These are phyloP conservation scores for Usnea hakonensis DNA, from an alignment of 495 filamentous ascomycete species.

Conservation along the genomic window DNA sequence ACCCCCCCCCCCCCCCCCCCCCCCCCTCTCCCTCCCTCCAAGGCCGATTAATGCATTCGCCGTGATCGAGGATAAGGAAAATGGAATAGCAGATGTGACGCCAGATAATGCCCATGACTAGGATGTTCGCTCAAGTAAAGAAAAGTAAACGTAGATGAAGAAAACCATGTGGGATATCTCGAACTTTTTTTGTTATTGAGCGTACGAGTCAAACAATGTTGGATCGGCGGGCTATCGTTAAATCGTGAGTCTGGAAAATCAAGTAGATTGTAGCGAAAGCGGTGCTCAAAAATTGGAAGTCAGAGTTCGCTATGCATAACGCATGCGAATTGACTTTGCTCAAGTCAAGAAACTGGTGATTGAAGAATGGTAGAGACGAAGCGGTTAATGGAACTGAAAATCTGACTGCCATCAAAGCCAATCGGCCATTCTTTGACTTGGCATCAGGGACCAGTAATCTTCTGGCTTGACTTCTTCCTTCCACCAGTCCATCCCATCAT, in stretches of 20 bases:
- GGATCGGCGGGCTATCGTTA: background rate
- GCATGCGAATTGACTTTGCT: background rate
- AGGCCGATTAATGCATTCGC: background rate
- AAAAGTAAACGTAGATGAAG: background rate
- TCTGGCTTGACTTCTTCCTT: slow-evolving; percentile 13
- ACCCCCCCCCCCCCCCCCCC: too few relatives aligned
- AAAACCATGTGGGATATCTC: background rate
- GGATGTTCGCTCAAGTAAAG: background rate
- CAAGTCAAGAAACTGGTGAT: background rate
- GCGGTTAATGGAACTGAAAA: background rate
- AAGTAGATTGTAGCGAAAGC: background rate
- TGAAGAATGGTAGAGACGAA: background rate
- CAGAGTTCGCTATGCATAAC: background rate
- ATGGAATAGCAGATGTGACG: background rate
- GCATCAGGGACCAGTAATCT: slow-evolving; percentile 1
- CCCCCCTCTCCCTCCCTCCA: too few relatives aligned
- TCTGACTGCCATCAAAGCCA: background rate
- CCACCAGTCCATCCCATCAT: background rate
- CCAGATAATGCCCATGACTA: background rate
- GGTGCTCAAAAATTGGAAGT: background rate
- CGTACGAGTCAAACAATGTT: background rate
- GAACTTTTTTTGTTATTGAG: background rate
- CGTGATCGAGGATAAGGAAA: background rate
- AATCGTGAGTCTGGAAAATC: background rate
- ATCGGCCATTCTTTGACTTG: slow-evolving; percentile 1